Conservation (phyloP, 257 asterid genomes). For the Striga asiatica region DNA sequence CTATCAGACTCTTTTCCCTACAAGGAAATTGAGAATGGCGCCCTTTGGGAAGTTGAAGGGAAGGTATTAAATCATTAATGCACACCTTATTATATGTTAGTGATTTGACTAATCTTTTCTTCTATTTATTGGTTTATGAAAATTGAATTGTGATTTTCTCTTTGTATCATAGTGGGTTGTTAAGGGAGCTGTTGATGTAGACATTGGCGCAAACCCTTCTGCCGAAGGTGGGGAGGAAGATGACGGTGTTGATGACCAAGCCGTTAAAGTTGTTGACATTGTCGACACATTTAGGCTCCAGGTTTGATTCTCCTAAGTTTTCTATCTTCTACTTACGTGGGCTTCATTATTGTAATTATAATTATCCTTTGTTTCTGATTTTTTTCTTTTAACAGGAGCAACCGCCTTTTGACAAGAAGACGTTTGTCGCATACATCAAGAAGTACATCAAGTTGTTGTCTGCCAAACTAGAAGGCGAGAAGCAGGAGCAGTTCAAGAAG, state of each 20-base stretch:
- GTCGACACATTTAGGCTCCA: slow-evolving; percentile 93
- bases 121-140: not conserved
- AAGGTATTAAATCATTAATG: slow-evolving; percentile 36
- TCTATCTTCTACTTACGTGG: not conserved
- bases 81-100: not conserved
- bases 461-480: slow-evolving; percentile 50
- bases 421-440: slow-evolving; percentile 47
- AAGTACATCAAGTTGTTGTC: slow-evolving; percentile 62
- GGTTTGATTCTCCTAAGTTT: slow-evolving; percentile 21
- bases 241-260: slow-evolving; percentile 70
- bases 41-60: slow-evolving; percentile 85
- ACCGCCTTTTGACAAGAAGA: slow-evolving; percentile 85
- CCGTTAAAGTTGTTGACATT: slow-evolving; percentile 65
- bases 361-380: not conserved
- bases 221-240: slow-evolving; percentile 76
- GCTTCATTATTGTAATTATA: not conserved
- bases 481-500: slow-evolving; percentile 52
- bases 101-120: not conserved
- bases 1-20: slow-evolving; percentile 89
- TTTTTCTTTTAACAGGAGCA: slow-evolving; percentile 44
- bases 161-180: slow-evolving; percentile 59
- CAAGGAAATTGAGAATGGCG: slow-evolving; percentile 59
- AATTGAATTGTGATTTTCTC: not conserved
- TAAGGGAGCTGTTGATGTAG: slow-evolving; percentile 52
- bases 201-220: slow-evolving; percentile 93